Base-by-base conservation (phyloP, 805 yeast species). In the Grigorovia jiainica region DNA sequence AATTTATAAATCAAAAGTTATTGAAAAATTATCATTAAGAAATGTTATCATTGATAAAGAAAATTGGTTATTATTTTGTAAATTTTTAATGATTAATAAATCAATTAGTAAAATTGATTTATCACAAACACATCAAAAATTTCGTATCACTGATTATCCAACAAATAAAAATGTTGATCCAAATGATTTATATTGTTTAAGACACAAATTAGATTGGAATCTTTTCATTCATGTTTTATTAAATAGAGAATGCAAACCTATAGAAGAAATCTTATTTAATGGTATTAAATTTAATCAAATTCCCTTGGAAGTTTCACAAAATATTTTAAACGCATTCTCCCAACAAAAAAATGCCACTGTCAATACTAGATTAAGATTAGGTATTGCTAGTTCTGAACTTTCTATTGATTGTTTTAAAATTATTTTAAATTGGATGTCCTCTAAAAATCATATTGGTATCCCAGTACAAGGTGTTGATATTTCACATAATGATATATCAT, bases 141-240 rank as follows among this genome's bases (percentile, higher is more conserved):
- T 61, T 15, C 67, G 64, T 44, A 35, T 29, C 16, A 38, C 39
- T 3, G 42, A 39, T 11, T 38, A 39, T 18, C 4, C 40, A 10
- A 20, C 39, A 15, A 27, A 37, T 15, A 33, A n/a, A 33, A 15
- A 9, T 8, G 30, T 31, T 3, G 27, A 27, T 7, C 30, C 35
- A 15, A 19, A 18, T 23, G 51, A 54, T 17, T 43, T 47, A 9
- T 56, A 55, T 9, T 58, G 78, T 53, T 19, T 41, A 20, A 38
- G 96, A 44, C 72, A 84, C 1, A 80, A 78, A 40, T 76, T 80
- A 78, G 87, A 89, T 60, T 87, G 96, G 96, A 63, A 75, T 2
- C 63, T 84, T 36, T 72, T 89, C 44, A 76, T 79, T 1, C 82
- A 82, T 11, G 79, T 94, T 0, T 55, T 89, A 18, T 68, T 69